Evolutionary conservation across 2,329 filamentous ascomycete species (phyloP), one percentile per base, ranked within the genome.

Genomic region (Arthrobotrys entomopaga): DNA sequence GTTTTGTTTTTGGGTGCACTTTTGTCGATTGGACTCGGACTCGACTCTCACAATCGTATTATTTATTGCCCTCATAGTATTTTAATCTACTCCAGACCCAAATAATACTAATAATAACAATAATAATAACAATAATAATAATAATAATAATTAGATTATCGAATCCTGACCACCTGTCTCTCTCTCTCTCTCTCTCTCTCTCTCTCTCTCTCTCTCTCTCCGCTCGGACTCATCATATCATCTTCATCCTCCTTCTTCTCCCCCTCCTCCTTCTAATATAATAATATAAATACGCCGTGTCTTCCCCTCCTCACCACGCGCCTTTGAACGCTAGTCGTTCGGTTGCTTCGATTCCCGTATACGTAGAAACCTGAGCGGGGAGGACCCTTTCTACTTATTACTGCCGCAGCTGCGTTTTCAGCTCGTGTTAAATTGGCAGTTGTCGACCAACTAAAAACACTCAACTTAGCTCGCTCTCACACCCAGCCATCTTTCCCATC

Each of bases 221-320:
- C 53, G 53, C 53, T 57, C 38, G 53, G 53, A 57, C 53, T 57
- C 53, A 57, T 43, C 34, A 19, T 19, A 7, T 19, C 26, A 54
- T 29, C n/a, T 29, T 15, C 24, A 15, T 24, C 43, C 16, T 5
- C 7, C 34, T 16, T 6, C n/a, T n/a, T n/a, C n/a, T n/a, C n/a
- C n/a, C n/a, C n/a, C n/a, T n/a, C n/a, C n/a, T n/a, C n/a, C n/a
- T n/a, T n/a, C n/a, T n/a, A n/a, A n/a, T n/a, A n/a, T n/a, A n/a
- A n/a, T n/a, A n/a, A n/a, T n/a, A n/a, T 43, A 13, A 38, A 16
- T 20, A 10, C 26, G 3, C 24, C 38, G 4, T 38, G 16, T 20
- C 22, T 38, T 19, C 40, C 11, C 26, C 26, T 29, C 3, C 26
- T 34, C 29, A 7, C 29, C 29, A 7, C 29, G 29, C 29, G 29